Conservation (phyloP, 164 flowering plant genomes). For the Macadamia integrifolia region DNA sequence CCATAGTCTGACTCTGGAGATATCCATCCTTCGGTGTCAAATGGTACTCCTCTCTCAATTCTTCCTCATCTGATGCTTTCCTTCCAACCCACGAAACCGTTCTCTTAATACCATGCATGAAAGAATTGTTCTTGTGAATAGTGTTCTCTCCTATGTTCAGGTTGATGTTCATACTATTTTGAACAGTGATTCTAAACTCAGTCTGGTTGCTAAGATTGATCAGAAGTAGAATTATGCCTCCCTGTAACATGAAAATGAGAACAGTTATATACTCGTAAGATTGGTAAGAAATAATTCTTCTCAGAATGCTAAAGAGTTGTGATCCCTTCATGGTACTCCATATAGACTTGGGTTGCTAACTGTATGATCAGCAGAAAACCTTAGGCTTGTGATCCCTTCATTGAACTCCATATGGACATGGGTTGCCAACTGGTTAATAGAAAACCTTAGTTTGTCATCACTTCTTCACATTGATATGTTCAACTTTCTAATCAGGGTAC, state of each 20-base stretch:
- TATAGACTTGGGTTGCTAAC: no score
- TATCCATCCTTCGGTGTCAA: constrained; percentile 37
- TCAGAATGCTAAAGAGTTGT: no score
- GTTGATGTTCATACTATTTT: constrained; percentile 19
- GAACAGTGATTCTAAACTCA: constrained; percentile 21
- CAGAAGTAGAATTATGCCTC: constrained; percentile 40
- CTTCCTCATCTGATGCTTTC: not conserved
- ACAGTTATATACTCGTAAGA: not conserved
- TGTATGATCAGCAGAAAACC: not conserved
- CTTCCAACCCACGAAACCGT: constrained; percentile 3
- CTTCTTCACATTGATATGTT: no score
- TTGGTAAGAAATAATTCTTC: no score
- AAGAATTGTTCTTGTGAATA: not conserved
- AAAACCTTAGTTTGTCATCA: no score
- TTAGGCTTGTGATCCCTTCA: not conserved
- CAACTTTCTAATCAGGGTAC: no score
- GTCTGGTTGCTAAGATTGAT: constrained; percentile 59
- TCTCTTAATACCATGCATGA: not conserved
- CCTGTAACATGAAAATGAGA: constrained; percentile 20
- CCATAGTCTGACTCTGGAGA: constrained; percentile 32
- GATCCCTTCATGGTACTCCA: no score
- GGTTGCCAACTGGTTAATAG: not conserved
- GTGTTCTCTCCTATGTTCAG: not conserved
- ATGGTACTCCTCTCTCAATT: constrained; percentile 43
- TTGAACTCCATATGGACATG: not conserved